Percentiles rank a stretch among this genome's conserved stretches.
Conservation (phyloP, 1,284 basidiomycete genomes). For the Heterobasidion occidentale region DNA sequence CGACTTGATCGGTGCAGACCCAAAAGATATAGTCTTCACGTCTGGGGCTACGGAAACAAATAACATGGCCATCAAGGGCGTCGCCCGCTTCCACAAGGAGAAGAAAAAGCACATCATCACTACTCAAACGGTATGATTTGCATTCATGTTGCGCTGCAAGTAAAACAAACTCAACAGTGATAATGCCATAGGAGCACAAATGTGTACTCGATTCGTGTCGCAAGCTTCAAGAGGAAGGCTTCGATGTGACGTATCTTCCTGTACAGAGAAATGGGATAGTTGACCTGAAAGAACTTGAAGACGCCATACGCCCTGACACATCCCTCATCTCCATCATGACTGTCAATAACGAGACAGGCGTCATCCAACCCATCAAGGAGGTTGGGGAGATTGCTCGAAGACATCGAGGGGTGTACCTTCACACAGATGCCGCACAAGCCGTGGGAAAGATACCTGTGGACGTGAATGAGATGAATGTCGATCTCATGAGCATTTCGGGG, state of each 20-base stretch:
- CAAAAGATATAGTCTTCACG: constrained; percentile 97
- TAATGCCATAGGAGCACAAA: constrained; percentile 82
- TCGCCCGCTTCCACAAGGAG: constrained; percentile 89
- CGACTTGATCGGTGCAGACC: constrained; percentile 86
- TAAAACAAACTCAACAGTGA: not conserved
- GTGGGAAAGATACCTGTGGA: constrained; percentile 87
- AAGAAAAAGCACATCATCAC: constrained; percentile 90
- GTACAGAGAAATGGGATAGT: constrained; percentile 86
- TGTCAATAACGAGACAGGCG: constrained; percentile 99
- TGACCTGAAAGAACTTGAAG: constrained; percentile 68
- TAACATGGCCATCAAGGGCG: constrained; percentile 97
- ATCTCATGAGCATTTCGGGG: constrained; percentile 93
- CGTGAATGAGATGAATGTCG: constrained; percentile 94
- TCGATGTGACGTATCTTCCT: constrained; percentile 96
- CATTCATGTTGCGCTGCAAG: not conserved
- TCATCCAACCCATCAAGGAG: constrained; percentile 95
- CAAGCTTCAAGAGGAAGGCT: constrained; percentile 92
- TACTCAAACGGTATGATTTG: constrained; percentile 68
- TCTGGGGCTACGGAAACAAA: constrained; percentile 98
- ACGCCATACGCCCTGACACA: constrained; percentile 82
- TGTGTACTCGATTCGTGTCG: constrained; percentile 98
- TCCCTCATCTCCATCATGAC: constrained; percentile 94
- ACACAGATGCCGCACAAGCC: constrained; percentile 97
- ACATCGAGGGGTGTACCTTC: constrained; percentile 87
- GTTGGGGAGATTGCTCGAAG: constrained; percentile 83